Conservation (phyloP, 805 yeast genomes). For the Kodamaea kaohsiungensis region DNA sequence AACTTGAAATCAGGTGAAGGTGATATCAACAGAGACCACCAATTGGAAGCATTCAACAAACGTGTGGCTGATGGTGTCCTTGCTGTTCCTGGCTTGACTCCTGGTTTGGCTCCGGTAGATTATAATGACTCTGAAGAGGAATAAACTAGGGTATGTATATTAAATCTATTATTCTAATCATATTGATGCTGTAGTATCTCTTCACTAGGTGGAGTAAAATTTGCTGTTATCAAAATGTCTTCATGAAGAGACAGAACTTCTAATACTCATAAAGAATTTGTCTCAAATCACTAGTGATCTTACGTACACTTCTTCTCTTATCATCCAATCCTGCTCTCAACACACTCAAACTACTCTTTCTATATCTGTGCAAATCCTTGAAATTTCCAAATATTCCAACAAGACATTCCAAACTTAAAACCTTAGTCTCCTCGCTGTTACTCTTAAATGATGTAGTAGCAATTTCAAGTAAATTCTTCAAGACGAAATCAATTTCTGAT, state of each 20-base stretch:
- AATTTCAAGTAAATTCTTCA: conserved; percentile 53
- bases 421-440: conserved; percentile 53
- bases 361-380: conserved; percentile 51
- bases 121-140: conserved; percentile 25
- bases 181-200: not conserved
- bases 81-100: conserved; percentile 68
- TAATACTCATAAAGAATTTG: conserved; percentile 64
- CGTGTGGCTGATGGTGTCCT: conserved; percentile 46
- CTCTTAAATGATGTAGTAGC: conserved; percentile 20
- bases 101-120: conserved; percentile 85
- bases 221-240: too few species aligned
- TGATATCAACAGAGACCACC: conserved; percentile 17
- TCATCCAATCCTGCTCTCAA: conserved; percentile 66
- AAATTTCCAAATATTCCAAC: conserved; percentile 28
- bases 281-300: conserved; percentile 74
- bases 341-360: conserved; percentile 46
- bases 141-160: not conserved
- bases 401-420: conserved; percentile 58
- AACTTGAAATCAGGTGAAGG: conserved; percentile 9
- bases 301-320: conserved; percentile 70
- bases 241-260: too few species aligned
- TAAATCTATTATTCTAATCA: not conserved
- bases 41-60: conserved; percentile 28
- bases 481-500: conserved; percentile 51
- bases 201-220: too few species aligned